Conservation (phyloP, 2,329 filamentous ascomycete genomes). For the Domatiomyces catenatus region DNA sequence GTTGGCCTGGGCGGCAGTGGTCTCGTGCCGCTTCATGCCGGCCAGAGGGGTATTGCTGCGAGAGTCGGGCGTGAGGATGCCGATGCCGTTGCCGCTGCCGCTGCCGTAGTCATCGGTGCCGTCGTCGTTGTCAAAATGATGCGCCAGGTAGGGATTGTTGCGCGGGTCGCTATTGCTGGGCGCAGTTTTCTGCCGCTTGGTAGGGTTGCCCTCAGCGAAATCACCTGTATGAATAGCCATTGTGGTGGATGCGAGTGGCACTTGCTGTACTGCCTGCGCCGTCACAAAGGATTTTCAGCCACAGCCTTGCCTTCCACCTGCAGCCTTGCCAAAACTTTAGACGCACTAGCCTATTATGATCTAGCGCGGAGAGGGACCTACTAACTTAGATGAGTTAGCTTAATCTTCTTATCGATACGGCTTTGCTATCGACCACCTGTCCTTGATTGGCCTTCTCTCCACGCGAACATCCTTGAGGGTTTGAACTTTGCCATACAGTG, state of each 20-base stretch:
- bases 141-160: slow-evolving; percentile 78
- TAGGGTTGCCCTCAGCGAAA: slow-evolving; percentile 26
- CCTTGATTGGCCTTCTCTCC: no score
- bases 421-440: no score
- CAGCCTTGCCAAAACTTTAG: no score
- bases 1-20: slow-evolving; percentile 59
- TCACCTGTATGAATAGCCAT: not conserved
- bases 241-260: not conserved
- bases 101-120: slow-evolving; percentile 19
- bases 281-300: not conserved
- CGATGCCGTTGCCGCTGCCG: slow-evolving; percentile 20
- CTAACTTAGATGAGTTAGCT: no score
- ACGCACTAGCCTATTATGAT: no score
- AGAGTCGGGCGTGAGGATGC: slow-evolving; percentile 22
- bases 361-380: no score
- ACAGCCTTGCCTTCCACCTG: not conserved
- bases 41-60: slow-evolving; percentile 38
- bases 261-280: not conserved
- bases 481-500: no score
- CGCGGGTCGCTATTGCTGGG: slow-evolving; percentile 33
- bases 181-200: slow-evolving; percentile 40
- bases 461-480: no score
- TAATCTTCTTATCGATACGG: no score
- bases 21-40: slow-evolving; percentile 60
- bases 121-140: slow-evolving; percentile 51